A percentile compares a stretch with the other conserved stretches of the same genome.
These are phyloP conservation scores for Suhomyces bribrorum DNA, from an alignment of 1,139 yeast species.

Conservation along the genomic window DNA sequence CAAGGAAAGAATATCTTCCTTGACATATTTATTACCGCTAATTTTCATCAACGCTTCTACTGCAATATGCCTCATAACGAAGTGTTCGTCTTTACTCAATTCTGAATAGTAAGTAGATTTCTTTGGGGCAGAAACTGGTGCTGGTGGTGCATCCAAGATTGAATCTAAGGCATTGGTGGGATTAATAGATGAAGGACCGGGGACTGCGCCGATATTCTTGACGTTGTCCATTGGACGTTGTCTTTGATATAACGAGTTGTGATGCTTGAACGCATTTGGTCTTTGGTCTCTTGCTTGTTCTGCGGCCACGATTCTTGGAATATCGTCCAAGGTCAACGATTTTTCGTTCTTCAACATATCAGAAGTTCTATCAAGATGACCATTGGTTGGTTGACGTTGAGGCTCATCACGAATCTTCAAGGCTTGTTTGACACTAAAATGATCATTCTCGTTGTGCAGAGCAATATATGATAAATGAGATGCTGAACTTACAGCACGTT, in stretches of 20 bases:
- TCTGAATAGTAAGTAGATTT: constrained; percentile 68
- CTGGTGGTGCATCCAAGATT: constrained; percentile 19
- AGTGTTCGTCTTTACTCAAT: constrained; percentile 59
- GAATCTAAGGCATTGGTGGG: constrained; percentile 19
- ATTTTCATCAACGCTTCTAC: constrained; percentile 57
- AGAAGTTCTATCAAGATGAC: constrained; percentile 55
- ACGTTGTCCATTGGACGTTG: constrained; percentile 39
- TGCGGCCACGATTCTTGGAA: constrained; percentile 94
- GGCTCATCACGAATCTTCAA: constrained; percentile 51
- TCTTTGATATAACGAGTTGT: constrained; percentile 48
- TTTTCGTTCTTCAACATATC: constrained; percentile 77
- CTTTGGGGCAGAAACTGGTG: constrained; percentile 7
- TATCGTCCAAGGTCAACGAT: constrained; percentile 89
- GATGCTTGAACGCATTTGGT: constrained; percentile 81
- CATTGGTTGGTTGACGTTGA: constrained; percentile 31
- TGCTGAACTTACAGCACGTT: constrained; percentile 22
- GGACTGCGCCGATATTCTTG: constrained; percentile 18
- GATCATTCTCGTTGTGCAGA: constrained; percentile 32
- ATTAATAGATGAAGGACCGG: constrained; percentile 10
- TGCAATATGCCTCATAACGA: constrained; percentile 66
- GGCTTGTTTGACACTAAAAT: constrained; percentile 37
- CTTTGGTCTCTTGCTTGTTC: constrained; percentile 94
- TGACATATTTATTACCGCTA: constrained; percentile 36
- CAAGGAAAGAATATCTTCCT: constrained; percentile 54
- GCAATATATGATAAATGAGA: constrained; percentile 24